Conservation (phyloP, 2,329 filamentous ascomycete species). For the Aaosphaeria arxii region DNA sequence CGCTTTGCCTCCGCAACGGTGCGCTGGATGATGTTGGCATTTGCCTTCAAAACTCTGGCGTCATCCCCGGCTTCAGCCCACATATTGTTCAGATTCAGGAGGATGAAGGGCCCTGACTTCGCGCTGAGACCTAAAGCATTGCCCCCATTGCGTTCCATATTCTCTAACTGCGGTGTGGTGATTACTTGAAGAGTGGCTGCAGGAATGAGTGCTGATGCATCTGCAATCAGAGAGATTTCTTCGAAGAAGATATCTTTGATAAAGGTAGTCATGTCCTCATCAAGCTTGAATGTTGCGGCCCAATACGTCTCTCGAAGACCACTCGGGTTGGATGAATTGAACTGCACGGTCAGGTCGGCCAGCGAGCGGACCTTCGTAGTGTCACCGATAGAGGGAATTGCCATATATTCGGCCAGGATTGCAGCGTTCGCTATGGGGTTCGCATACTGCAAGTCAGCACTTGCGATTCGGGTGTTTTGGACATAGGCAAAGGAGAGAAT, state of each 20-base stretch:
- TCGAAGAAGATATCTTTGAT: conserved; percentile 9
- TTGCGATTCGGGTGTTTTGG: conserved; percentile 8
- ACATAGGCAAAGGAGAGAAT: conserved; percentile 22
- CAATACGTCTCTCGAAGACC: conserved; percentile 25
- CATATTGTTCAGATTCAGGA: conserved; percentile 13
- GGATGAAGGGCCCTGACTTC: conserved; percentile 15
- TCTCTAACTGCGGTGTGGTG: conserved; percentile 13
- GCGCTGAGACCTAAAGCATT: conserved; percentile 28
- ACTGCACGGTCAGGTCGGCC: conserved; percentile 15
- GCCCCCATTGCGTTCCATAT: conserved; percentile 20
- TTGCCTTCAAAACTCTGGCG: conserved; percentile 13
- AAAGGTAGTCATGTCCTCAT: conserved; percentile 10
- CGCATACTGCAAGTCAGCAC: conserved; percentile 20
- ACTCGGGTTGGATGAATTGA: conserved; percentile 9
- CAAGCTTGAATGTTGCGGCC: conserved; percentile 24
- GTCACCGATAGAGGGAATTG: conserved; percentile 15
- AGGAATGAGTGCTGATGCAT: conserved; percentile 15
- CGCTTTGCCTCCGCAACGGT: conserved; percentile 17
- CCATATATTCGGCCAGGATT: conserved; percentile 23
- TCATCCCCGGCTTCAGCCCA: conserved; percentile 24
- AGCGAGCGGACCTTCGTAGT: conserved; percentile 16
- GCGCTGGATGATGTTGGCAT: conserved; percentile 12
- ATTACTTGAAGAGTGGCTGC: conserved; percentile 25
- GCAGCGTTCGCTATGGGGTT: conserved; percentile 21
- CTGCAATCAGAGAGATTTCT: conserved; percentile 8